A percentile compares a stretch with the other conserved stretches of the same genome.
phyloP scores from a whole-genome alignment of 805 yeast species.

The Candida peoriensis region DNA sequence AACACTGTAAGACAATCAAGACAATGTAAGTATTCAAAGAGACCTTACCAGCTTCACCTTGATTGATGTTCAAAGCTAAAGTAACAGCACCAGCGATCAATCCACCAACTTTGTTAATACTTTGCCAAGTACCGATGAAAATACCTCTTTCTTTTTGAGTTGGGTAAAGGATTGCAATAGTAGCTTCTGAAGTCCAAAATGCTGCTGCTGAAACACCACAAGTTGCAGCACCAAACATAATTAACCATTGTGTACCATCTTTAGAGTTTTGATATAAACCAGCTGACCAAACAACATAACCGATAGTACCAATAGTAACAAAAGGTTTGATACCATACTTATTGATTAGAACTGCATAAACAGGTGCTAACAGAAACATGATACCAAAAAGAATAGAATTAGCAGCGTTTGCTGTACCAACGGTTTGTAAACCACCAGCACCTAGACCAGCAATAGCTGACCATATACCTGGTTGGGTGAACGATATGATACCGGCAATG shows the following conservation, averaged over 20 bases:
- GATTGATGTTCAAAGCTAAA: conserved; percentile 13
- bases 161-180: conserved; percentile 24
- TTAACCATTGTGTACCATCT: conserved; percentile 22
- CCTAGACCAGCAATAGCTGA: conserved; percentile 20
- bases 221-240: conserved; percentile 21
- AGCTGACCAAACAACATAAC: conserved; percentile 24
- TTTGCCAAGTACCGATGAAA: conserved; percentile 26
- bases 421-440: conserved; percentile 23
- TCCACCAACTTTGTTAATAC: conserved; percentile 22
- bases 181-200: conserved; percentile 26
- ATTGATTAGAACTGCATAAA: conserved; percentile 20
- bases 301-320: conserved; percentile 20
- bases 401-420: conserved; percentile 15
- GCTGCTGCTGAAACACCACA: conserved; percentile 24
- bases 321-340: conserved; percentile 18
- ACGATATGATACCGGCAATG: conserved; percentile 19
- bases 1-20: conserved; percentile 23
- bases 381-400: conserved; percentile 18
- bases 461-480: conserved; percentile 24
- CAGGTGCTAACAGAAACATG: conserved; percentile 20
- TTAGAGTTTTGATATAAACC: conserved; percentile 24
- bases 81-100: conserved; percentile 24
- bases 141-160: conserved; percentile 18
- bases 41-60: conserved; percentile 16
- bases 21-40: conserved; percentile 23